Conservation (phyloP, 495 filamentous ascomycete species). For the Saxophila tyrrhenica region DNA sequence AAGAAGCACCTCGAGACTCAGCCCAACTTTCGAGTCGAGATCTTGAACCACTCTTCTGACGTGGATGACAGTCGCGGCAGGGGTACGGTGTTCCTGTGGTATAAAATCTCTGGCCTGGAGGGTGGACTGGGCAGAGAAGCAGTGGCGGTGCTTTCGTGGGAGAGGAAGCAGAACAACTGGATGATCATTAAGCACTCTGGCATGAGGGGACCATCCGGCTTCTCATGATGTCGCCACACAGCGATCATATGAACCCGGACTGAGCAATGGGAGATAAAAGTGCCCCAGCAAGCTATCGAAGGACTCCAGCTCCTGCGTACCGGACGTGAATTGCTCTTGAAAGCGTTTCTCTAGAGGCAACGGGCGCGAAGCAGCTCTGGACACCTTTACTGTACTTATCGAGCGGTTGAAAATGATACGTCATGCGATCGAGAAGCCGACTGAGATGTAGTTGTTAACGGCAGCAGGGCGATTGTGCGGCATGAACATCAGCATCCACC, state of each 20-base stretch:
- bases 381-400: no score
- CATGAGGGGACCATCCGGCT: conserved; percentile 7
- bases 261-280: not conserved
- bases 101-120: not conserved
- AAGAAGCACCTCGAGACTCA: not conserved
- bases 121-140: conserved; percentile 2
- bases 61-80: conserved; percentile 1
- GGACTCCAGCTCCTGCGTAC: not conserved
- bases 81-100: conserved; percentile 4
- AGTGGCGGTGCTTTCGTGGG: conserved; percentile 7
- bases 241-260: not conserved
- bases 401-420: no score
- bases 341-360: no score
- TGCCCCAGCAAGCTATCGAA: not conserved
- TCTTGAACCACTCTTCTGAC: conserved; percentile 1
- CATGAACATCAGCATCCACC: no score
- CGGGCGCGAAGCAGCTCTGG: no score
- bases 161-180: conserved; percentile 4
- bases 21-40: conserved; percentile 1
- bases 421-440: no score
- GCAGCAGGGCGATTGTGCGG: no score
- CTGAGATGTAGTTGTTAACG: no score
- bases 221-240: not conserved
- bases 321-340: no score
- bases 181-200: conserved; percentile 2